Conservation (phyloP, 2,329 filamentous ascomycete genomes). For the Lasiodiplodia hormozganensis region DNA sequence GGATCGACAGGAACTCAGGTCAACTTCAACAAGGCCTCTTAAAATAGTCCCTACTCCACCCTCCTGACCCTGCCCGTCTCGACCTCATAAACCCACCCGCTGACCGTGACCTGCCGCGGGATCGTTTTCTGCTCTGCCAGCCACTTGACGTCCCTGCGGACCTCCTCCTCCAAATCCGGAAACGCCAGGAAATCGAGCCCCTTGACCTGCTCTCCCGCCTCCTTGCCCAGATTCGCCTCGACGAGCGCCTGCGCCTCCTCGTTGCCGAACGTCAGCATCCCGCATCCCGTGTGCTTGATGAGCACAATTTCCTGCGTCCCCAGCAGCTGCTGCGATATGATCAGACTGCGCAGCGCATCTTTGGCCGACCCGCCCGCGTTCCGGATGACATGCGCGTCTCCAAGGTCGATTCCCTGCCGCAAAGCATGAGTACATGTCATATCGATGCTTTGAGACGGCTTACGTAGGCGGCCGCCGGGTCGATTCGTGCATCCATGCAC, state of each 20-base stretch:
- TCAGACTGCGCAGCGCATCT: conserved; percentile 75
- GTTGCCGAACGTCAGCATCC: conserved; percentile 74
- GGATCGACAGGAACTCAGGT: conserved; percentile 18
- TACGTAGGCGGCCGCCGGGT: conserved; percentile 65
- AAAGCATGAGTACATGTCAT: neutral
- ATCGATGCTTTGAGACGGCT: neutral
- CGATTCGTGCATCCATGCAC: conserved; percentile 80
- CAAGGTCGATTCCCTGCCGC: conserved; percentile 71
- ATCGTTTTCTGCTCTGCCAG: conserved; percentile 65
- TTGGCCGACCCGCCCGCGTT: conserved; percentile 63
- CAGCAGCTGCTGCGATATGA: conserved; percentile 81
- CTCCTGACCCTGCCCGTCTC: conserved; percentile 69
- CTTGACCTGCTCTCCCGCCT: conserved; percentile 54
- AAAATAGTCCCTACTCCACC: conserved; percentile 44
- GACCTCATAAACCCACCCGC: conserved; percentile 80
- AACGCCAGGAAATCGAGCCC: conserved; percentile 72
- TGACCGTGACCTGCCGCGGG: conserved; percentile 65
- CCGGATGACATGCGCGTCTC: conserved; percentile 80
- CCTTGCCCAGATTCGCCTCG: conserved; percentile 63
- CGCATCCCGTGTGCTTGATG: conserved; percentile 77
- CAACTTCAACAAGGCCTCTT: neutral
- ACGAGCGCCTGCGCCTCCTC: conserved; percentile 63
- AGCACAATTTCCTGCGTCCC: conserved; percentile 77
- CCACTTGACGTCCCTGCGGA: conserved; percentile 70
- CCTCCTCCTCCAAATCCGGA: conserved; percentile 66